Base-by-base conservation (phyloP, 225 moss, liverwort and hornwort genomes). In the Lunularia cruciata region DNA sequence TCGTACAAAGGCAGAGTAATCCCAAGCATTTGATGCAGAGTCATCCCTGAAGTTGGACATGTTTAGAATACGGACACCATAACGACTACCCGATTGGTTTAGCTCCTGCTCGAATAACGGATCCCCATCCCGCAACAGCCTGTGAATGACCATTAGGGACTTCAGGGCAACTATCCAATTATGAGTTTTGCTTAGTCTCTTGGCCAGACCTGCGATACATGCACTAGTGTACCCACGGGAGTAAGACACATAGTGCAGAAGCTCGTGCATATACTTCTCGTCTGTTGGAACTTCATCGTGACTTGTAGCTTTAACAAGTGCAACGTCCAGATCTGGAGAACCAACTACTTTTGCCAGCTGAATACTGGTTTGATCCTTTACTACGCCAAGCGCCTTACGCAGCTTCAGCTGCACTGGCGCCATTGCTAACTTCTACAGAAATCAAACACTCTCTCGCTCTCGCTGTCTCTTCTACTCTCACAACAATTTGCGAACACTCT, bases 151-250 rank as follows among this genome's bases (percentile, higher is more conserved):
- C 92, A 89, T 86, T 2, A 98, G 90, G 51, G 84, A 73, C 63
- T 98, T 98, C 42, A 92, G 71, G 42, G 96, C 96, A 12, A 98
- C 96, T 72, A 92, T 79, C 96, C 96, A 98, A 60, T 98, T 92
- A 23, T 74, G 85, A 1, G 96, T 98, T 73, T 98, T 88, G 75
- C 71, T 73, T 28, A 88, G 71, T 61, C 88, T 79, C 73, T 79
- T 88, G n/a, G 83, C 75, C 28, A 88, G 48, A 45, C 85, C 78
- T 35, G 74, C 73, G 30, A 88, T 81, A 54, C 88, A 88, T 0
- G 92, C 96, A 30, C 83, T 89, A 42, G 87, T 85, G 36, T 93
- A 98, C 3, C 90, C 92, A 4, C 92, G 90, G 36, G 92, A 92
- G 78, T 83, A 83, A 2, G 85, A 77, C 26, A 90, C 81, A 23